Evolutionary conservation across 2,329 filamentous ascomycete genomes (phyloP).

Genomic region (Fusarium sp.): DNA sequence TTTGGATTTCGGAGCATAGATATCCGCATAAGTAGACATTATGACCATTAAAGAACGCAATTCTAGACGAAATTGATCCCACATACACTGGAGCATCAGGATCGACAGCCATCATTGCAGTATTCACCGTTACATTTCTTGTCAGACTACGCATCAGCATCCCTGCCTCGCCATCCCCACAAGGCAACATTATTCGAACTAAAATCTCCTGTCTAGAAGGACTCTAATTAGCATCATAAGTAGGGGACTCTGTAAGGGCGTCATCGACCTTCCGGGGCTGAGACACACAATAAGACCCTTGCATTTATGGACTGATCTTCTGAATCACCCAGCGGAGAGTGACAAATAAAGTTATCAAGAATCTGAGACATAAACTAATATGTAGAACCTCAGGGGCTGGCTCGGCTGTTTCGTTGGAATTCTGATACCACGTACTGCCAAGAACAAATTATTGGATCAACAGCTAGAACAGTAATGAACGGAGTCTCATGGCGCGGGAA

Average conservation of each 20-base stretch:
- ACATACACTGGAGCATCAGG: background rate
- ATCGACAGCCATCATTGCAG: background rate
- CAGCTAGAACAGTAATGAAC: background rate
- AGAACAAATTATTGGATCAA: constrained; percentile 2
- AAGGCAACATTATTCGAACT: background rate
- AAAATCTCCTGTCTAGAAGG: background rate
- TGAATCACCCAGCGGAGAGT: background rate
- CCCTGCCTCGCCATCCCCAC: background rate
- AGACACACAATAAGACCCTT: background rate
- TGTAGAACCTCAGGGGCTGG: background rate
- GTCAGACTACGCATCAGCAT: background rate
- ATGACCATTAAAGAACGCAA: background rate
- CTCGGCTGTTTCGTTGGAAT: constrained; percentile 1
- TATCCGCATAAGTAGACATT: background rate
- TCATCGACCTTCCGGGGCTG: background rate
- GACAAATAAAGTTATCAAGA: background rate
- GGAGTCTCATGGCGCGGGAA: constrained; percentile 4
- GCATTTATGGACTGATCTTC: background rate
- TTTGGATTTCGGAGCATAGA: background rate
- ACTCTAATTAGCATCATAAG: background rate
- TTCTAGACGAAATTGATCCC: background rate
- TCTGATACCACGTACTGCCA: constrained; percentile 6
- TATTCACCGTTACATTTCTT: background rate
- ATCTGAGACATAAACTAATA: background rate
- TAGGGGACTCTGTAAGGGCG: constrained; percentile 1